Percentiles rank a stretch among this genome's conserved stretches.
These are phyloP conservation scores for Fusarium odoratissimum DNA, from an alignment of 2,329 filamentous ascomycete species.

Conservation along the genomic window DNA sequence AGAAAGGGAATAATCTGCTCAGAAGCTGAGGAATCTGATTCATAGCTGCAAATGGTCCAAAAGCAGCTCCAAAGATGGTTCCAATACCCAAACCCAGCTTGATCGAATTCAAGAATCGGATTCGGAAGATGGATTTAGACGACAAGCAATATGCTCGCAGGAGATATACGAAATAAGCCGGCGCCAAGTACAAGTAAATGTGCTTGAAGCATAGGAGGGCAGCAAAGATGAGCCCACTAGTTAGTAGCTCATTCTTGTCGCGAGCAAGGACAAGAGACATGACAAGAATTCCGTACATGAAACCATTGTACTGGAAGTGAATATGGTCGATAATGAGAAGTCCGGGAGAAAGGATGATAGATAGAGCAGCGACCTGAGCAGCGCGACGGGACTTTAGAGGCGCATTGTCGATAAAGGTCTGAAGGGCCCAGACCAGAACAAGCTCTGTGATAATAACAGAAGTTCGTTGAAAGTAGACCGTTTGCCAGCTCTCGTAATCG, in stretches of 20 bases:
- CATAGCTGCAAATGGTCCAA: conserved; percentile 87
- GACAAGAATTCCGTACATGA: conserved; percentile 91
- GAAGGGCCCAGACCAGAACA: conserved; percentile 83
- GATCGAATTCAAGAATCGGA: conserved; percentile 81
- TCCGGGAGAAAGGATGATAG: conserved; percentile 90
- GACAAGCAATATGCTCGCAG: conserved; percentile 91
- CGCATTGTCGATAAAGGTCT: conserved; percentile 81
- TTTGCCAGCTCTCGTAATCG: conserved; percentile 91
- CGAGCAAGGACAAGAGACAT: conserved; percentile 87
- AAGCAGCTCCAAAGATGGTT: conserved; percentile 80
- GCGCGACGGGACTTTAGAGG: conserved; percentile 74
- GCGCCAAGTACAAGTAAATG: conserved; percentile 95
- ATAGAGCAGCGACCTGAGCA: conserved; percentile 87
- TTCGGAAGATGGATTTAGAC: conserved; percentile 77
- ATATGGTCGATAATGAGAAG: conserved; percentile 98
- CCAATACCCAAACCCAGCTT: conserved; percentile 83
- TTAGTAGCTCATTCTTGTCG: conserved; percentile 77
- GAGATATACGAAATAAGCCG: conserved; percentile 94
- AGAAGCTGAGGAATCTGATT: conserved; percentile 87
- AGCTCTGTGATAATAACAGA: conserved; percentile 90
- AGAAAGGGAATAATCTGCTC: conserved; percentile 91
- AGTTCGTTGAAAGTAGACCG: conserved; percentile 90
- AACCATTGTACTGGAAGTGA: conserved; percentile 99
- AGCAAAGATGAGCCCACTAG: conserved; percentile 86
- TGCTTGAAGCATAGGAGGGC: conserved; percentile 93